Evolutionary conservation across 2,329 filamentous ascomycete species (phyloP).

Genomic region (Epicoccum sorghinum): DNA sequence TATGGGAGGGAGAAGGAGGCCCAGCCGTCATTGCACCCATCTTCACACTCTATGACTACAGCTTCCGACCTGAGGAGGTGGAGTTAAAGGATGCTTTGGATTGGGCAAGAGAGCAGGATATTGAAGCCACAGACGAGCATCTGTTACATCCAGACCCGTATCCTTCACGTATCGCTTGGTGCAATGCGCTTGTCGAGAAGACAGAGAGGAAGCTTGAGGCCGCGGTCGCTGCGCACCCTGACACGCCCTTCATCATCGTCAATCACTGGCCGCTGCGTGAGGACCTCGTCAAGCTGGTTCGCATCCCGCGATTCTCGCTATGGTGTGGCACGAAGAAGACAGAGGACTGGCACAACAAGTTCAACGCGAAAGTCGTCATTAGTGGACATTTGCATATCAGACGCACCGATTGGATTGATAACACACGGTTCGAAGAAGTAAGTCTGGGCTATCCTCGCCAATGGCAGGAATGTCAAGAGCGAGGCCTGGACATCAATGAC

Average conservation of each 20-base stretch:
- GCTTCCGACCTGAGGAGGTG: slow-evolving; percentile 59
- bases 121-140: slow-evolving; percentile 55
- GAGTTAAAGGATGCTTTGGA: slow-evolving; percentile 55
- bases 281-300: slow-evolving; percentile 52
- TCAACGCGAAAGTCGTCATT: slow-evolving; percentile 55
- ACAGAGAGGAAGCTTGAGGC: slow-evolving; percentile 50
- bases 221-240: slow-evolving; percentile 37
- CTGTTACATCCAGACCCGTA: slow-evolving; percentile 55
- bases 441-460: slow-evolving; percentile 56
- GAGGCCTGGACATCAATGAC: slow-evolving; percentile 53
- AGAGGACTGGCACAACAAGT: slow-evolving; percentile 54
- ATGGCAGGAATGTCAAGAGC: slow-evolving; percentile 52
- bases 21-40: slow-evolving; percentile 60
- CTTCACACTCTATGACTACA: slow-evolving; percentile 67
- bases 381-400: slow-evolving; percentile 55
- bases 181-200: slow-evolving; percentile 49
- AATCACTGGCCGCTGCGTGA: slow-evolving; percentile 56
- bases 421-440: slow-evolving; percentile 55
- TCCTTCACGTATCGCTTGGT: slow-evolving; percentile 53
- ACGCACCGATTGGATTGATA: slow-evolving; percentile 55
- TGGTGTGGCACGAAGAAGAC: slow-evolving; percentile 58
- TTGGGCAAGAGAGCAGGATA: slow-evolving; percentile 54
- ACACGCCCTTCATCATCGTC: slow-evolving; percentile 49
- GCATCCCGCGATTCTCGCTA: slow-evolving; percentile 52
- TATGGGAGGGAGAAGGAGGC: slow-evolving; percentile 60